Conservation (phyloP, 2,329 filamentous ascomycete species). For the Bipolaris sorokiniana region DNA sequence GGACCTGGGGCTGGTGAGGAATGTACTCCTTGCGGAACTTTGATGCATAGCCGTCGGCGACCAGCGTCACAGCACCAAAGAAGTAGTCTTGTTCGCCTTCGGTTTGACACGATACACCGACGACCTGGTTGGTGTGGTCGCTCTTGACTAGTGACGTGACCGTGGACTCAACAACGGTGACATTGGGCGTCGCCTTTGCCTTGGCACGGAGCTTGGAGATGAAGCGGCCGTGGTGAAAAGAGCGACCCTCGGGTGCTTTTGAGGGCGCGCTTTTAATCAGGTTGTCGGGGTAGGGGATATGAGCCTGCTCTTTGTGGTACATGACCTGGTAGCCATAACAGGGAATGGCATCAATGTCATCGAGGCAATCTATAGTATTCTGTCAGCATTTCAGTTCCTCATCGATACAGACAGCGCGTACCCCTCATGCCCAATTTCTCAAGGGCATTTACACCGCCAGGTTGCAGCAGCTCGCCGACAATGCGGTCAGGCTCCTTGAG, state of each 20-base stretch:
- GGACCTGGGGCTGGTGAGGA: conserved; percentile 68
- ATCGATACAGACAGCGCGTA: conserved; percentile 2
- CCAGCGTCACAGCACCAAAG: conserved; percentile 86
- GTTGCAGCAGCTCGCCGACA: conserved; percentile 92
- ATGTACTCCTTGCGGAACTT: conserved; percentile 87
- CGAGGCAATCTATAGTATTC: conserved; percentile 68
- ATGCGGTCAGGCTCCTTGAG: conserved; percentile 94
- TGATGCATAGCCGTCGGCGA: conserved; percentile 90
- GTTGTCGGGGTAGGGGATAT: conserved; percentile 78
- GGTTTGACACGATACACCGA: conserved; percentile 81
- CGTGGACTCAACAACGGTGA: conserved; percentile 89
- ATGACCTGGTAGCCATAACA: conserved; percentile 88
- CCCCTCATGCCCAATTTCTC: conserved; percentile 74
- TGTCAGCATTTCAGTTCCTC: conserved; percentile 15
- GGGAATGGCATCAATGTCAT: conserved; percentile 83
- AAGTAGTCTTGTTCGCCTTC: conserved; percentile 71
- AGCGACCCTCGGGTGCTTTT: conserved; percentile 68
- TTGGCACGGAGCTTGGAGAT: conserved; percentile 80
- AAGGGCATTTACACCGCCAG: conserved; percentile 83
- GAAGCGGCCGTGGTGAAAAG: conserved; percentile 95
- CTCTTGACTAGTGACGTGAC: conserved; percentile 77
- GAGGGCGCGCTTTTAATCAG: conserved; percentile 48
- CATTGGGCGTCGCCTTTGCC: conserved; percentile 77
- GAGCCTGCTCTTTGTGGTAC: conserved; percentile 74
- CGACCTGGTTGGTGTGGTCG: conserved; percentile 70